Evolutionary conservation across 164 flowering plant species (phyloP).

Genomic region (Nymphaea thermarum): DNA sequence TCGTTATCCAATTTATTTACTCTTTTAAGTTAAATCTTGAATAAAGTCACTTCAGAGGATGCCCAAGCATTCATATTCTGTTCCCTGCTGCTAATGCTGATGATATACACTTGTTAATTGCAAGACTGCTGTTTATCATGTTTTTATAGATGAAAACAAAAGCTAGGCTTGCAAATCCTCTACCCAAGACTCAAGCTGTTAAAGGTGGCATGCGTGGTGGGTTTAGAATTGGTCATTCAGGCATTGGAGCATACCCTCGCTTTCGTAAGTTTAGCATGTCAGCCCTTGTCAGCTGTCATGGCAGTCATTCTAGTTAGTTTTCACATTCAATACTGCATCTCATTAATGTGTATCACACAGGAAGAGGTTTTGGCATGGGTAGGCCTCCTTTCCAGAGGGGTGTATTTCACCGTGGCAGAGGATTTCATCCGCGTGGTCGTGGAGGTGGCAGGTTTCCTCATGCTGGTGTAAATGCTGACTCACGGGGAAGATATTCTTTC

Average conservation of each 20-base stretch:
- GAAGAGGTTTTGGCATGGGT: slow-evolving; percentile 42
- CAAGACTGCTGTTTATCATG: neutral
- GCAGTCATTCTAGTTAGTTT: neutral
- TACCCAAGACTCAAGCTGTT: slow-evolving; percentile 74
- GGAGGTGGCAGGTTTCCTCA: slow-evolving; percentile 34
- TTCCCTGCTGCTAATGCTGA: neutral
- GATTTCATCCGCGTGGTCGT: slow-evolving; percentile 32
- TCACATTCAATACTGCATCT: neutral
- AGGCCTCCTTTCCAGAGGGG: slow-evolving; percentile 20
- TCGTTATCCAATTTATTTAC: too few relatives aligned
- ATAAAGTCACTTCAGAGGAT: neutral
- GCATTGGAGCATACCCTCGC: slow-evolving; percentile 19
- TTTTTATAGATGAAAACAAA: slow-evolving; percentile 34
- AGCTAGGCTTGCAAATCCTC: slow-evolving; percentile 74
- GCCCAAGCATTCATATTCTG: neutral
- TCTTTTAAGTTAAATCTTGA: neutral
- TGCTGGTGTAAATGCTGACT: slow-evolving; percentile 19
- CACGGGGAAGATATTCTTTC: slow-evolving; percentile 22
- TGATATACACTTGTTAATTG: neutral
- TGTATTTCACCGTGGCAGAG: slow-evolving; percentile 31
- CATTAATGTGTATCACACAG: slow-evolving; percentile 10
- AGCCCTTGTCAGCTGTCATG: neutral
- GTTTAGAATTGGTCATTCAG: slow-evolving; percentile 46
- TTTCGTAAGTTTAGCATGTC: slow-evolving; percentile 19
- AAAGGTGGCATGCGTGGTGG: slow-evolving; percentile 83